A percentile compares a stretch with the other conserved stretches of the same genome.
Evolutionary conservation across 2,329 filamentous ascomycete species (phyloP).

Genomic region (Trichoderma pleuroti): DNA sequence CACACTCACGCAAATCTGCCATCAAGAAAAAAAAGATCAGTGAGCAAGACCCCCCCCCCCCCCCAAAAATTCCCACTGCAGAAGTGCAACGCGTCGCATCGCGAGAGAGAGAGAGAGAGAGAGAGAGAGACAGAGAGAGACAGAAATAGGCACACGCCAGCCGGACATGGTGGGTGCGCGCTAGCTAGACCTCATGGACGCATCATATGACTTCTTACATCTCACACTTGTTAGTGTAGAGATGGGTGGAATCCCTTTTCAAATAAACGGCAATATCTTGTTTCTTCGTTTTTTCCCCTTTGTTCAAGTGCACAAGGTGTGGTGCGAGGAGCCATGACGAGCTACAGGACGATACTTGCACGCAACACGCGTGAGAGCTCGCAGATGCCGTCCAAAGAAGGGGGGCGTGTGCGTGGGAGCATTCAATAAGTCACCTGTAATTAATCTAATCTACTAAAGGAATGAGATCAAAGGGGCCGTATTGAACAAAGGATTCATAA

Average conservation of each 20-base stretch:
- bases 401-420: not conserved
- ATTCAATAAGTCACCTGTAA: not conserved
- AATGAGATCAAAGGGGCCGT: not conserved
- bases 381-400: not conserved
- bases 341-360: not conserved
- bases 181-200: conserved; percentile 19
- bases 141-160: not conserved
- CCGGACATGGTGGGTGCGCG: conserved; percentile 16
- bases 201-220: conserved; percentile 23
- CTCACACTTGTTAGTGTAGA: conserved; percentile 1
- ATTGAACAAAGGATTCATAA: not conserved
- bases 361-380: not conserved
- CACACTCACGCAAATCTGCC: not conserved
- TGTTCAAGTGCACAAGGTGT: not conserved
- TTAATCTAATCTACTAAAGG: not conserved
- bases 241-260: not conserved
- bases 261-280: not conserved
- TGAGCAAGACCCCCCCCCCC: not conserved
- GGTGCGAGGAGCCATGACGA: not conserved
- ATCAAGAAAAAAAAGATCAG: not conserved
- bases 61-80: not conserved
- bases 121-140: not conserved
- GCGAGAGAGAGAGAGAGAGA: not conserved
- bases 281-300: not conserved
- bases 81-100: not conserved